Conservation (phyloP, 2,329 filamentous ascomycete genomes). For the Stemphylium vesicarium region DNA sequence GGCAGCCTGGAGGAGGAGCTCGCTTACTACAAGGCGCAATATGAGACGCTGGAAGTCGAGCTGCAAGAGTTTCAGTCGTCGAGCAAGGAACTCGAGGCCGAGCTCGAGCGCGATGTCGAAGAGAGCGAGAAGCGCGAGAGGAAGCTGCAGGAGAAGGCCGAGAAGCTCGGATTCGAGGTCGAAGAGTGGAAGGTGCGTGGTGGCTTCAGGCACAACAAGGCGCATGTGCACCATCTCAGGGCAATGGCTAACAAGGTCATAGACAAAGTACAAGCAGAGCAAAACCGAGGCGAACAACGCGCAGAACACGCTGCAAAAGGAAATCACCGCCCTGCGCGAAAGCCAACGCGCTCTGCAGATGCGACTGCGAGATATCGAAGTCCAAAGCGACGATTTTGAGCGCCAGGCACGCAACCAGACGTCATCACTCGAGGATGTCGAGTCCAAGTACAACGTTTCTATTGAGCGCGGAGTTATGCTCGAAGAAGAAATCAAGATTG, state of each 20-base stretch:
- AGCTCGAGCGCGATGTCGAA: conserved; percentile 95
- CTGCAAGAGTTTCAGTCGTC: conserved; percentile 92
- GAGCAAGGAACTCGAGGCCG: conserved; percentile 90
- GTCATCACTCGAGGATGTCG: conserved; percentile 93
- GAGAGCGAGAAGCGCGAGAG: conserved; percentile 93
- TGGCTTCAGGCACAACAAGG: conserved; percentile 1
- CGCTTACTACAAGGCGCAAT: conserved; percentile 94
- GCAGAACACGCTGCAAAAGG: conserved; percentile 88
- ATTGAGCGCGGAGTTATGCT: conserved; percentile 92
- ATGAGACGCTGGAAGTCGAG: conserved; percentile 89
- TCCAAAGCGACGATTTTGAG: conserved; percentile 98
- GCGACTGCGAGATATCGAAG: conserved; percentile 90
- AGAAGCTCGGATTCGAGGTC: conserved; percentile 83
- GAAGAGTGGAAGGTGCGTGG: conserved; percentile 93
- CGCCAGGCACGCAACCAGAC: conserved; percentile 94
- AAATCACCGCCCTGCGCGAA: conserved; percentile 90
- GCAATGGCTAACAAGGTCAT: conserved; percentile 6
- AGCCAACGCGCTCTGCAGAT: conserved; percentile 80
- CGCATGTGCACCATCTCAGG: neutral
- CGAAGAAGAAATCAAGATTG: conserved; percentile 90
- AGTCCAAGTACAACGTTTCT: conserved; percentile 94
- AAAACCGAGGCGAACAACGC: conserved; percentile 85
- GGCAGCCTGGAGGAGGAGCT: conserved; percentile 72
- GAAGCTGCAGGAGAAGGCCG: conserved; percentile 83
- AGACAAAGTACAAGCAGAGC: conserved; percentile 96